Conservation (phyloP, 208 protist genomes). For the Leishmania arabica region DNA sequence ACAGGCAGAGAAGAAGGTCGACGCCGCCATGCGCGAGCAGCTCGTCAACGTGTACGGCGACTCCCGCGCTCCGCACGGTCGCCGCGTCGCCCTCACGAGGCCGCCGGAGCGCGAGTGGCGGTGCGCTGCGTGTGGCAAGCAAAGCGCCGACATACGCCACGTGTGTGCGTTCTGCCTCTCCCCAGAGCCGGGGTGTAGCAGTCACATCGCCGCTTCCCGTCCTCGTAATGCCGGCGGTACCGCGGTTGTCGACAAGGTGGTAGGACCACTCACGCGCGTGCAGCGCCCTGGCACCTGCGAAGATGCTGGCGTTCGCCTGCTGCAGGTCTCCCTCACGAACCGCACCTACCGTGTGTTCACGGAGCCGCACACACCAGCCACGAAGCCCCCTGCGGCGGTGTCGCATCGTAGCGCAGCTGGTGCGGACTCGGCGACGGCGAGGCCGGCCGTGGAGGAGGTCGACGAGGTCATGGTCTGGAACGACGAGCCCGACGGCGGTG, state of each 20-base stretch:
- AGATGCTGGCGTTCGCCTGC: conserved; percentile 31
- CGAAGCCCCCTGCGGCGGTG: conserved; percentile 3
- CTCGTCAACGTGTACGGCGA: conserved; percentile 47
- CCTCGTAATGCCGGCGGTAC: neutral
- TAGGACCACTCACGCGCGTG: neutral
- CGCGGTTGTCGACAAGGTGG: neutral
- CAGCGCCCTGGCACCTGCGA: conserved; percentile 20
- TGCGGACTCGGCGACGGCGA: neutral
- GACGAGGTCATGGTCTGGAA: conserved; percentile 17
- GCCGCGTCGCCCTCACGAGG: conserved; percentile 35
- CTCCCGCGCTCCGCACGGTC: conserved; percentile 18
- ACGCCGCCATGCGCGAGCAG: conserved; percentile 43
- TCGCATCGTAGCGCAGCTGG: neutral
- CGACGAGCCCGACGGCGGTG: conserved; percentile 17
- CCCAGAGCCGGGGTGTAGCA: conserved; percentile 32
- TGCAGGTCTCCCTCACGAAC: conserved; percentile 23
- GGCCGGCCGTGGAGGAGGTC: conserved; percentile 8
- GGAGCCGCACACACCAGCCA: conserved; percentile 26
- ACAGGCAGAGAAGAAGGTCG: conserved; percentile 49
- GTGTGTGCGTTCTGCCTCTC: conserved; percentile 55
- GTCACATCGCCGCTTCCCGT: neutral
- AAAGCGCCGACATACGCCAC: conserved; percentile 46
- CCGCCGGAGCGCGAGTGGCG: conserved; percentile 33
- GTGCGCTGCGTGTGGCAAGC: conserved; percentile 38
- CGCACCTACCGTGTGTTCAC: conserved; percentile 45